Evolutionary conservation across 2,329 filamentous ascomycete genomes (phyloP).

Genomic region (Diaporthe citrichinensis): DNA sequence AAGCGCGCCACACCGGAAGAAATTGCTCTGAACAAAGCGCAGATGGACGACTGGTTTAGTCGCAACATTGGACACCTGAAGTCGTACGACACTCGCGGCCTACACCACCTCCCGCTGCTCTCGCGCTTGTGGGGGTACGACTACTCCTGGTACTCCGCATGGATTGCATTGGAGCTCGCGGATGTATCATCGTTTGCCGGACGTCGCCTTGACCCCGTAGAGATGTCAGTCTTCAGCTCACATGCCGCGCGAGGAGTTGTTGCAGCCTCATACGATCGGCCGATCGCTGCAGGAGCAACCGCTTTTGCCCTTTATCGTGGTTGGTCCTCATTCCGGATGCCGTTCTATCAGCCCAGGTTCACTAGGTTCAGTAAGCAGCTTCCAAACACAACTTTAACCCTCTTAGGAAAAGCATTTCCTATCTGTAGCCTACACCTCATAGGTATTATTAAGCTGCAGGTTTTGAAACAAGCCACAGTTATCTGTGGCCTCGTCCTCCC

Average conservation of each 20-base stretch:
- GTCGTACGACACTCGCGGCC: conserved; percentile 3
- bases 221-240: conserved; percentile 10
- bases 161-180: background rate
- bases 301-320: conserved; percentile 14
- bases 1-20: background rate
- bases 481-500: no score
- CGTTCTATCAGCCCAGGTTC: conserved; percentile 33
- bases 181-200: conserved; percentile 7
- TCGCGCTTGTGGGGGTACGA: conserved; percentile 24
- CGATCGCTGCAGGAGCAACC: conserved; percentile 11
- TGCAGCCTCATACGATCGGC: conserved; percentile 32
- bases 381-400: no score
- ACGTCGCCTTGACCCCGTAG: conserved; percentile 13
- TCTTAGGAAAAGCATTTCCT: no score
- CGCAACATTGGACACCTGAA: background rate
- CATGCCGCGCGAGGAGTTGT: conserved; percentile 15
- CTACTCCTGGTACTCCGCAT: background rate
- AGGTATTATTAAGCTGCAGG: no score
- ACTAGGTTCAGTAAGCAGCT: background rate
- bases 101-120: conserved; percentile 19
- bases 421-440: no score
- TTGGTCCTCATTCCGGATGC: conserved; percentile 21
- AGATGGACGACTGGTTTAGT: background rate
- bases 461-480: no score
- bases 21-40: background rate